These are phyloP conservation scores for Tylopilus orsonianus DNA, from an alignment of 1,284 basidiomycete genomes.

Conservation along the genomic window DNA sequence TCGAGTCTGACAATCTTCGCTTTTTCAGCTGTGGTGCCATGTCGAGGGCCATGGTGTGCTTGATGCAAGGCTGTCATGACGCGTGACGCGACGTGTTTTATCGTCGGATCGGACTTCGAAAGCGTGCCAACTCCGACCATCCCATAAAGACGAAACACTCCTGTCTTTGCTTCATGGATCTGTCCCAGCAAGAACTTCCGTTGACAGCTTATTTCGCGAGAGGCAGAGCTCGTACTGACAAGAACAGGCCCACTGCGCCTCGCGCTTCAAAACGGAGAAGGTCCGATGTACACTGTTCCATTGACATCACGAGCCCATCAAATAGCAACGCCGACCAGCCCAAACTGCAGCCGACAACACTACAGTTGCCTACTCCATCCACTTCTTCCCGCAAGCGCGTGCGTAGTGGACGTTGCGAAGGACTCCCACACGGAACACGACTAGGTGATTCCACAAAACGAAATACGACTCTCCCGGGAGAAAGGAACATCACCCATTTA, in stretches of 20 bases:
- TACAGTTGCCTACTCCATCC: constrained; percentile 28
- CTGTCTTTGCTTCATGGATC: constrained; percentile 24
- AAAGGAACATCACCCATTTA: constrained; percentile 3
- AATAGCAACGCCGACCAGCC: constrained; percentile 1
- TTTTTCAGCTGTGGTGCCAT: constrained; percentile 50
- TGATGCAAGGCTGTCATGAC: neutral
- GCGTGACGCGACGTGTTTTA: constrained; percentile 34
- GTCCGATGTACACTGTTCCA: neutral
- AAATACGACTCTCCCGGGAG: neutral
- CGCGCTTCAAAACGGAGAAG: constrained; percentile 25
- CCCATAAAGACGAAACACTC: neutral
- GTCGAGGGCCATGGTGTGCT: constrained; percentile 28
- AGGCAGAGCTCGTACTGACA: constrained; percentile 8
- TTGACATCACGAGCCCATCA: constrained; percentile 3
- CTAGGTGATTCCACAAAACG: neutral
- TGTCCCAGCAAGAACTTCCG: constrained; percentile 36
- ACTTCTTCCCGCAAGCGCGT: constrained; percentile 22
- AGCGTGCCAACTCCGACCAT: constrained; percentile 43
- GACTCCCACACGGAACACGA: neutral
- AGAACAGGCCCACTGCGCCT: neutral
- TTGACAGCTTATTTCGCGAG: constrained; percentile 29
- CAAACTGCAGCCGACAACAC: constrained; percentile 1
- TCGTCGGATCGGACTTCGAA: constrained; percentile 27
- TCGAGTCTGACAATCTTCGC: constrained; percentile 50
- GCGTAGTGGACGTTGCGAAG: neutral